Percentiles rank a stretch among this genome's conserved stretches.
Conservation (phyloP, 345 rosid species). For the Salix dunnii region DNA sequence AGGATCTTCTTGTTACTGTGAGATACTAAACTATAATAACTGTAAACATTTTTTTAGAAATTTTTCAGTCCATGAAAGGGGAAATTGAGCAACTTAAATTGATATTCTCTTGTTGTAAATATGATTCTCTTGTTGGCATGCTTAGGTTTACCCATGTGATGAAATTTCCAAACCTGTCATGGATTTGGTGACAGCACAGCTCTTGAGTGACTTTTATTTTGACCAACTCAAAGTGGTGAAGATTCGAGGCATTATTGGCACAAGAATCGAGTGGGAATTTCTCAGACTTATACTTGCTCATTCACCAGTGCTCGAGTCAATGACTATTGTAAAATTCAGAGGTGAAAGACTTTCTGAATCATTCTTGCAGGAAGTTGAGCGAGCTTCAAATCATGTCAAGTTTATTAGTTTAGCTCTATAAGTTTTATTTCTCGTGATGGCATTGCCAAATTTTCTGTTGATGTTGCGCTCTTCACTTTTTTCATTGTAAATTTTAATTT, state of each 20-base stretch:
- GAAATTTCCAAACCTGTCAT: slow-evolving; percentile 5
- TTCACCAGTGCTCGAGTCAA: slow-evolving; percentile 27
- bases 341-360: slow-evolving; percentile 20
- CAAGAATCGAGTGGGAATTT: slow-evolving; percentile 25
- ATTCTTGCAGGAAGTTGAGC: slow-evolving; percentile 9
- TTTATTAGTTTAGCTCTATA: slow-evolving; percentile 17
- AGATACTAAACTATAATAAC: background rate
- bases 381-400: slow-evolving; percentile 24
- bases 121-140: background rate
- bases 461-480: too few species aligned
- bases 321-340: slow-evolving; percentile 17
- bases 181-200: slow-evolving; percentile 17
- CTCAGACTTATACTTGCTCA: slow-evolving; percentile 22
- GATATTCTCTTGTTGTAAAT: background rate
- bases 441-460: too few species aligned
- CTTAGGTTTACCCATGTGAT: slow-evolving; percentile 6
- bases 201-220: slow-evolving; percentile 3
- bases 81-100: background rate
- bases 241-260: slow-evolving; percentile 22
- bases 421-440: background rate
- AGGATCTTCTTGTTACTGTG: slow-evolving; percentile 25
- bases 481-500: too few species aligned
- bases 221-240: slow-evolving; percentile 21
- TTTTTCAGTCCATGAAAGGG: background rate
- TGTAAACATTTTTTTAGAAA: background rate